These are phyloP conservation scores for Solanum lignicaule DNA, from an alignment of 257 asterid species.

Conservation along the genomic window DNA sequence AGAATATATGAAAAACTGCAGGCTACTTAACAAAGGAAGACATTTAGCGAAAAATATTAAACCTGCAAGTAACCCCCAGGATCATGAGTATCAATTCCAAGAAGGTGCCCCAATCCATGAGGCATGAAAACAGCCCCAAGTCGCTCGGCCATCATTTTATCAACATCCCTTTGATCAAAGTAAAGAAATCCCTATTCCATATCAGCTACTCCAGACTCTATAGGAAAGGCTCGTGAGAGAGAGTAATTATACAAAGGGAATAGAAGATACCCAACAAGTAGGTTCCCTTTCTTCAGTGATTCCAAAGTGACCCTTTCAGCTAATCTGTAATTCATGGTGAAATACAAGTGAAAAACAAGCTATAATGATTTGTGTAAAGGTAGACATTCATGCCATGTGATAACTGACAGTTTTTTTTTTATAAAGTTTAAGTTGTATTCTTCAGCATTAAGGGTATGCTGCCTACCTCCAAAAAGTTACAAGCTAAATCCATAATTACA, in stretches of 20 bases:
- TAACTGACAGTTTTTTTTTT: neutral
- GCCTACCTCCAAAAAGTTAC: too few species aligned
- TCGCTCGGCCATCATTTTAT: slow-evolving; percentile 64
- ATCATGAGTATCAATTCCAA: slow-evolving; percentile 97
- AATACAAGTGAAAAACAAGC: neutral
- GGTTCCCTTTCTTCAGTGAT: slow-evolving; percentile 58
- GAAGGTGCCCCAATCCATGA: slow-evolving; percentile 94
- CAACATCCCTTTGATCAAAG: slow-evolving; percentile 46
- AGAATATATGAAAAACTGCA: neutral
- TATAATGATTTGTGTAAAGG: neutral
- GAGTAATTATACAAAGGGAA: slow-evolving; percentile 1
- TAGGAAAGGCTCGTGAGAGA: neutral
- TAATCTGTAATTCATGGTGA: slow-evolving; percentile 39
- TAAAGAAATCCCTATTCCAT: slow-evolving; percentile 7
- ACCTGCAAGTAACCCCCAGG: slow-evolving; percentile 95
- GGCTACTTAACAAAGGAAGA: neutral
- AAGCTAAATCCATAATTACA: too few species aligned
- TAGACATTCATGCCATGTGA: neutral
- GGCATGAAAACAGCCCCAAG: slow-evolving; percentile 91
- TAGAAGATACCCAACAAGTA: slow-evolving; percentile 60
- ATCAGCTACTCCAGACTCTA: neutral
- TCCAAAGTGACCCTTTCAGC: slow-evolving; percentile 66
- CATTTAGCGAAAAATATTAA: neutral
- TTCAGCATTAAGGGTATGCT: too few species aligned
- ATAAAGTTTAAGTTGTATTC: too few species aligned